A percentile compares a stretch with the other conserved stretches of the same genome.
Conservation (phyloP, 345 rosid species). For the Cardamine chenopodiifolia region DNA sequence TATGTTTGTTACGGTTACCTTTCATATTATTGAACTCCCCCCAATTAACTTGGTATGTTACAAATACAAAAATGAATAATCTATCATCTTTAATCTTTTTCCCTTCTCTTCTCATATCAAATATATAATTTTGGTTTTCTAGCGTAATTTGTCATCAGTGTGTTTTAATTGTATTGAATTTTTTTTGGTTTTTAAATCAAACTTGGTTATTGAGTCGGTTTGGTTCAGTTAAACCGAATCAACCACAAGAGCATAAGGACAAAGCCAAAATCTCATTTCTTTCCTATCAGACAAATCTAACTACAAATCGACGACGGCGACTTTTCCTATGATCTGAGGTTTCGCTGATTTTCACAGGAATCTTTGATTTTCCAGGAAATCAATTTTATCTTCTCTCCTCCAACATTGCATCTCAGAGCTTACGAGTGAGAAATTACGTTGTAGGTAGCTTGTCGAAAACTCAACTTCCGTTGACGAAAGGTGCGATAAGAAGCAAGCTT, state of each 20-base stretch:
- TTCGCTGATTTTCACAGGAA: slow-evolving; percentile 25
- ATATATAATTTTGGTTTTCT: too few species aligned
- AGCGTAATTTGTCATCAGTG: too few species aligned
- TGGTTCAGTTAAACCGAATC: slow-evolving; percentile 12
- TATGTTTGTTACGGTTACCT: background rate
- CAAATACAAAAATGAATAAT: too few species aligned
- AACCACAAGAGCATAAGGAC: background rate
- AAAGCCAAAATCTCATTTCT: slow-evolving; percentile 18
- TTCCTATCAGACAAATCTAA: slow-evolving; percentile 6
- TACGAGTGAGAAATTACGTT: slow-evolving; percentile 4
- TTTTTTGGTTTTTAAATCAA: background rate
- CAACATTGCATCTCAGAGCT: slow-evolving; percentile 12
- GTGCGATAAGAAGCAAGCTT: slow-evolving; percentile 26
- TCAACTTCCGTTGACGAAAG: slow-evolving; percentile 32
- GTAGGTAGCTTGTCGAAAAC: slow-evolving; percentile 18
- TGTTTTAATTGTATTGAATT: background rate
- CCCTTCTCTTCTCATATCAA: too few species aligned
- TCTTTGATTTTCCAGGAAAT: slow-evolving; percentile 27
- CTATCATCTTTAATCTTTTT: too few species aligned
- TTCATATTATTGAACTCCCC: background rate
- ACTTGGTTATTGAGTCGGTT: slow-evolving; percentile 10
- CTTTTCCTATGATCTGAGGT: slow-evolving; percentile 33
- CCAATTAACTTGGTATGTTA: too few species aligned
- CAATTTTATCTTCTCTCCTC: background rate
- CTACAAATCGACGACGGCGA: slow-evolving; percentile 39